phyloP scores from a whole-genome alignment of 2,329 filamentous ascomycete genomes.

The Talaromyces sp. region DNA sequence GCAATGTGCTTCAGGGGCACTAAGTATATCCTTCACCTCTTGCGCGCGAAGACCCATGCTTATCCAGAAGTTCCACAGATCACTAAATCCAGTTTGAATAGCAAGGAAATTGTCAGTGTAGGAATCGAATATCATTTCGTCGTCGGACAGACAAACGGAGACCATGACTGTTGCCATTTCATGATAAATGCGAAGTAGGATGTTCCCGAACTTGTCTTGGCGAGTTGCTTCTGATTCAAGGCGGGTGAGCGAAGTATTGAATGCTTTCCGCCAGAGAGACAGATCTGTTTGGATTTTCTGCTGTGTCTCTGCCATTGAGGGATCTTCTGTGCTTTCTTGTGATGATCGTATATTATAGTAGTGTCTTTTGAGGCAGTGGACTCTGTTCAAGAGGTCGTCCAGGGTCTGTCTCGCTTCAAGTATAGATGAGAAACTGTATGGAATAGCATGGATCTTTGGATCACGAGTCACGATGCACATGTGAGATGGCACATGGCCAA shows the following conservation, averaged over 20 bases:
- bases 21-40: not conserved
- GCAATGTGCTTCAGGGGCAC: not conserved
- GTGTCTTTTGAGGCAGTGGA: slow-evolving; percentile 18
- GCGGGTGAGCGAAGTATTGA: slow-evolving; percentile 12
- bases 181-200: slow-evolving; percentile 45
- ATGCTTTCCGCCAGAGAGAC: slow-evolving; percentile 25
- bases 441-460: slow-evolving; percentile 10
- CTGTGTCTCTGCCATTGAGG: slow-evolving; percentile 9
- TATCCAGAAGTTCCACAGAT: slow-evolving; percentile 14
- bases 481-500: slow-evolving; percentile 24
- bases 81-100: slow-evolving; percentile 16
- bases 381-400: slow-evolving; percentile 23
- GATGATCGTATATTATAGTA: not conserved
- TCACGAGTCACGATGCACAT: slow-evolving; percentile 15
- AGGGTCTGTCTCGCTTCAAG: slow-evolving; percentile 24
- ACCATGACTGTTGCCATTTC: slow-evolving; percentile 50
- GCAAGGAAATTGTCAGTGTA: slow-evolving; percentile 24
- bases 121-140: slow-evolving; percentile 27
- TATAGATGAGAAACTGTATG: slow-evolving; percentile 15
- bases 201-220: slow-evolving; percentile 22
- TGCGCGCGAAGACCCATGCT: not conserved
- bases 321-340: not conserved
- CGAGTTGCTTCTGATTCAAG: slow-evolving; percentile 2
- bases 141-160: slow-evolving; percentile 8
- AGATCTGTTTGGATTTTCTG: slow-evolving; percentile 15